Percentiles rank a stretch among this genome's conserved stretches.
These are phyloP conservation scores for Saururus chinensis DNA, from an alignment of 164 flowering plant genomes.

Conservation along the genomic window DNA sequence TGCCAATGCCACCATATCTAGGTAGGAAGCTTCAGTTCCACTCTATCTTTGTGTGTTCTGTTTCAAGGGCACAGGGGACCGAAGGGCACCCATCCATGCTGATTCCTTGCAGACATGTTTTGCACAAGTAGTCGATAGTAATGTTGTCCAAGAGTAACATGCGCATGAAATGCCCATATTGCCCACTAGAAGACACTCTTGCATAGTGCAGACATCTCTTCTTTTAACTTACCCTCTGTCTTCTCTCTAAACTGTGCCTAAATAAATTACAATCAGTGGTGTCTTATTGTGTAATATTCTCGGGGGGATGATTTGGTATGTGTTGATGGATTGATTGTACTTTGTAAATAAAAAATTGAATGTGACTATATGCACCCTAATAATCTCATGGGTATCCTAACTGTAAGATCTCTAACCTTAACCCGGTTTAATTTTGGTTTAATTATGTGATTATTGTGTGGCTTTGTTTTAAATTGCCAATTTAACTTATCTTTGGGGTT, in stretches of 20 bases:
- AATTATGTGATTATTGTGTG: no score
- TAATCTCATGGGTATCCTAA: no score
- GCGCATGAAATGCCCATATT: conserved; percentile 78
- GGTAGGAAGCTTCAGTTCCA: conserved; percentile 70
- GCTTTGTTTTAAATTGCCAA: no score
- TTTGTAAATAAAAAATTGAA: no score
- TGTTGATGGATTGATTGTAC: neutral
- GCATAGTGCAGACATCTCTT: conserved; percentile 48
- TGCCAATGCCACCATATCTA: conserved; percentile 70
- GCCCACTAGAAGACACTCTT: conserved; percentile 46
- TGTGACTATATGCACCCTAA: no score
- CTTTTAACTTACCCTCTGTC: conserved; percentile 25
- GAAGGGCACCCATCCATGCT: conserved; percentile 86
- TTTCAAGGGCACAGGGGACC: conserved; percentile 60
- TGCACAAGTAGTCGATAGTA: conserved; percentile 67
- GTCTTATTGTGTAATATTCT: neutral
- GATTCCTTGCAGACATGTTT: conserved; percentile 79
- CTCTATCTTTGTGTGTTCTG: conserved; percentile 78
- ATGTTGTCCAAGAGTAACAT: conserved; percentile 64
- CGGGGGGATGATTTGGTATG: neutral
- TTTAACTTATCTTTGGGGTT: no score
- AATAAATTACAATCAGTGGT: neutral
- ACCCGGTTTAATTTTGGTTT: no score
- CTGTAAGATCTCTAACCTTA: no score
- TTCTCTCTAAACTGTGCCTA: neutral